Percentiles rank a stretch among this genome's conserved stretches.
Evolutionary conservation across 129 eudicot species (phyloP).

Genomic region (Calendula officinalis): DNA sequence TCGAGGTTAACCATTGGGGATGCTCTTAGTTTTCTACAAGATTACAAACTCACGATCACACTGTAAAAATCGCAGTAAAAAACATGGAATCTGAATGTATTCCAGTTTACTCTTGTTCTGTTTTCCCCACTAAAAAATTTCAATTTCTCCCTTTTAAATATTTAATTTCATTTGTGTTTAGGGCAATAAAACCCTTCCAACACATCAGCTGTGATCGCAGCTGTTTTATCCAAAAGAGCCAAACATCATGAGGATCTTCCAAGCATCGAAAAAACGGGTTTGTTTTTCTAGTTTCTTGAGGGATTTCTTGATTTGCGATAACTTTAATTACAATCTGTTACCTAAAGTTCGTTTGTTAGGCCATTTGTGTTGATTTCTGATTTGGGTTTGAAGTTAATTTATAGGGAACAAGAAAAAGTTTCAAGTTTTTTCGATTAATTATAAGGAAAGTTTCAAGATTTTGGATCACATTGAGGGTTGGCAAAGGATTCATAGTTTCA

Average conservation of each 20-base stretch:
- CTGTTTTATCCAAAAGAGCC: slow-evolving; percentile 66
- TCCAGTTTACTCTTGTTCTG: slow-evolving; percentile 1
- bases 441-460: background rate
- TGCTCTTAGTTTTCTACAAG: no score
- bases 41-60: slow-evolving; percentile 13
- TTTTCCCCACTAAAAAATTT: background rate
- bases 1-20: no score
- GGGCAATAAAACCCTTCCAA: slow-evolving; percentile 57
- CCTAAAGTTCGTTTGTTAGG: background rate
- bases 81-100: slow-evolving; percentile 39
- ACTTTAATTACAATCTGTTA: background rate
- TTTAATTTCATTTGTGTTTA: slow-evolving; percentile 27
- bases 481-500: slow-evolving; percentile 17
- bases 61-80: slow-evolving; percentile 17
- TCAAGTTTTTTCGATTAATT: background rate
- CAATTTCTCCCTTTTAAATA: background rate
- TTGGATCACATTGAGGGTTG: background rate
- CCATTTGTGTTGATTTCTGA: background rate
- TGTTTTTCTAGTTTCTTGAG: background rate
- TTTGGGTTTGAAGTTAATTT: slow-evolving; percentile 10
- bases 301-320: background rate
- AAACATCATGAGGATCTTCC: slow-evolving; percentile 82
- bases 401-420: background rate
- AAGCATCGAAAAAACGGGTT: slow-evolving; percentile 74
- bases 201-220: slow-evolving; percentile 58